Evolutionary conservation across 164 flowering plant species (phyloP).

Genomic region (Litsea cubeba): DNA sequence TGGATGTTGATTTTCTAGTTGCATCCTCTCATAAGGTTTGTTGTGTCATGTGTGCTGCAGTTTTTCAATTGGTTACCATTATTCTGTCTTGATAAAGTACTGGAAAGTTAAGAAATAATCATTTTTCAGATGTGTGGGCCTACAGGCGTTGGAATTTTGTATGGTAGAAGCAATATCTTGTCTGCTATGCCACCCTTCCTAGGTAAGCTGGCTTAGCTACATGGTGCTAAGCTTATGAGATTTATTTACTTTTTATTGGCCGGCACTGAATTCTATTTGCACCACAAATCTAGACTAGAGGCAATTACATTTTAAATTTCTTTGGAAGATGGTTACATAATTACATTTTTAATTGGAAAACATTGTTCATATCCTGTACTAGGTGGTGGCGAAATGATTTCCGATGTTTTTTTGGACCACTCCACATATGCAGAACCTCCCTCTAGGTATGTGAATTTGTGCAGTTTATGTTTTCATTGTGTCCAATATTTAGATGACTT

Average conservation of each 20-base stretch:
- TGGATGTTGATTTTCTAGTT: slow-evolving; percentile 90
- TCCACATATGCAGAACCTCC: slow-evolving; percentile 99
- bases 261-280: background rate
- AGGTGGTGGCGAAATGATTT: slow-evolving; percentile 99
- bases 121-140: slow-evolving; percentile 99
- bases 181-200: slow-evolving; percentile 85
- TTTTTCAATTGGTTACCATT: background rate
- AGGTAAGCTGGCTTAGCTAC: slow-evolving; percentile 33
- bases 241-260: background rate
- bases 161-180: slow-evolving; percentile 71
- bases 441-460: slow-evolving; percentile 60
- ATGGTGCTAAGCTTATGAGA: background rate
- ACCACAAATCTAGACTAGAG: background rate
- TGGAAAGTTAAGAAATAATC: slow-evolving; percentile 43
- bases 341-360: background rate
- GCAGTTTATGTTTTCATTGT: too few species aligned
- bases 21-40: slow-evolving; percentile 99
- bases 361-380: slow-evolving; percentile 3
- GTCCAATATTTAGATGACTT: too few species aligned
- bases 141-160: slow-evolving; percentile 98
- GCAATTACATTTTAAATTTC: background rate
- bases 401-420: slow-evolving; percentile 86
- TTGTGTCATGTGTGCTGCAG: slow-evolving; percentile 5
- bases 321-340: background rate
- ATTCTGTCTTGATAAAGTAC: background rate